Conservation (phyloP, 2,329 filamentous ascomycete species). For the Dothideomycetes sp. region DNA sequence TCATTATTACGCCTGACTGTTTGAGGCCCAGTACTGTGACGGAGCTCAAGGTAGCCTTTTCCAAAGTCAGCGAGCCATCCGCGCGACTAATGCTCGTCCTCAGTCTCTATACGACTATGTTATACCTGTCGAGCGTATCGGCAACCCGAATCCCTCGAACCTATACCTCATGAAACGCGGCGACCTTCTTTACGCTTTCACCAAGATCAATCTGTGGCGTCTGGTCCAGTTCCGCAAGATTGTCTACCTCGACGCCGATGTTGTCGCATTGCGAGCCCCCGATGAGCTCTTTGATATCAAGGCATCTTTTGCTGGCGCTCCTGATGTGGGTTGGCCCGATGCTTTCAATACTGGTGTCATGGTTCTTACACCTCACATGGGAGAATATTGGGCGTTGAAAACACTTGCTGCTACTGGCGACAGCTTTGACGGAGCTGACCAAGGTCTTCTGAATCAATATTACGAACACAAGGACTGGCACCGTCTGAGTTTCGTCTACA, state of each 20-base stretch:
- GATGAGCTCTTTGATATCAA: conserved; percentile 78
- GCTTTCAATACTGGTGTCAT: conserved; percentile 97
- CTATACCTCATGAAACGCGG: conserved; percentile 84
- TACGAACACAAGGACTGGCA: conserved; percentile 71
- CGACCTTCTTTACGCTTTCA: conserved; percentile 87
- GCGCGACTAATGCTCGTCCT: conserved; percentile 16
- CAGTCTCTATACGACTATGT: conserved; percentile 81
- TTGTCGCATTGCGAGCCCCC: conserved; percentile 80
- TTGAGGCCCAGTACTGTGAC: conserved; percentile 66
- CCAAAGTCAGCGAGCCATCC: conserved; percentile 1
- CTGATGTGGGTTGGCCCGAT: conserved; percentile 97
- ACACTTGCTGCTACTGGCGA: conserved; percentile 78
- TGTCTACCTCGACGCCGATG: conserved; percentile 89
- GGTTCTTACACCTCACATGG: conserved; percentile 77
- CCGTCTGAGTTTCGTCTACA: conserved; percentile 88
- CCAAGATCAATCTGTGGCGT: conserved; percentile 92
- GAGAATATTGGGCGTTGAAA: conserved; percentile 75
- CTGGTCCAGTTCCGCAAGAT: conserved; percentile 84
- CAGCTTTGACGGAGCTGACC: conserved; percentile 95
- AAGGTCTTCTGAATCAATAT: conserved; percentile 91
- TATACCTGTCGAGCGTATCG: conserved; percentile 71
- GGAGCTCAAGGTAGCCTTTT: conserved; percentile 58
- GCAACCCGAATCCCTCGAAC: conserved; percentile 69
- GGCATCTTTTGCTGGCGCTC: conserved; percentile 60
- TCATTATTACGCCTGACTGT: conserved; percentile 71